A percentile compares a stretch with the other conserved stretches of the same genome.
Evolutionary conservation across 2,329 filamentous ascomycete genomes (phyloP).

Genomic region (Sclerotinia spermophila): DNA sequence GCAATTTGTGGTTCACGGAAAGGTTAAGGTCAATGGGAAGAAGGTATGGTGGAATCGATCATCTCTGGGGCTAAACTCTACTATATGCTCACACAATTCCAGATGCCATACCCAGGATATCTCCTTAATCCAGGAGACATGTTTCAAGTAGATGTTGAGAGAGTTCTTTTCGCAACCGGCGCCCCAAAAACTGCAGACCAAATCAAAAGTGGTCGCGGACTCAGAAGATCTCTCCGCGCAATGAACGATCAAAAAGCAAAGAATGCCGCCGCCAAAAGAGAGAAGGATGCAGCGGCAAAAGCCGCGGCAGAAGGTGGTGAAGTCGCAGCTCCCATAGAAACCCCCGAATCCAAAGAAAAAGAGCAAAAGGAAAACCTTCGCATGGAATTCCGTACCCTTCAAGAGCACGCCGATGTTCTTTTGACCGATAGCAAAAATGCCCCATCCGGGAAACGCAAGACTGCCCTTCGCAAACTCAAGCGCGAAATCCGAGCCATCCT

Average conservation of each 20-base stretch:
- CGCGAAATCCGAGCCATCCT: conserved; percentile 11
- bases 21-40: conserved; percentile 93
- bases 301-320: conserved; percentile 16
- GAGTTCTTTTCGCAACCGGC: conserved; percentile 85
- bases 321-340: conserved; percentile 19
- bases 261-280: conserved; percentile 16
- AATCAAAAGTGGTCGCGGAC: conserved; percentile 26
- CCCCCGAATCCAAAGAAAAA: conserved; percentile 5
- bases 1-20: conserved; percentile 90
- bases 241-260: conserved; percentile 22
- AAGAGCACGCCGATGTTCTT: conserved; percentile 5
- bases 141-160: conserved; percentile 90
- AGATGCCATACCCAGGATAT: conserved; percentile 93
- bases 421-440: conserved; percentile 2
- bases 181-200: conserved; percentile 53
- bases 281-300: conserved; percentile 29
- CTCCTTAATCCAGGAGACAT: conserved; percentile 95
- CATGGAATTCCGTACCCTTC: conserved; percentile 7
- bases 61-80: neutral
- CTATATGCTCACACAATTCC: conserved; percentile 7
- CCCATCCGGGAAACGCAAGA: conserved; percentile 20
- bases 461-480: conserved; percentile 15
- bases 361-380: neutral
- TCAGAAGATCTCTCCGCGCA: conserved; percentile 19
- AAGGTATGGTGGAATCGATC: conserved; percentile 56